Evolutionary conservation across 192 early-diverging fungal genomes (phyloP), one percentile per base, ranked within the genome.

Genomic region (Chytriomyces sp.): DNA sequence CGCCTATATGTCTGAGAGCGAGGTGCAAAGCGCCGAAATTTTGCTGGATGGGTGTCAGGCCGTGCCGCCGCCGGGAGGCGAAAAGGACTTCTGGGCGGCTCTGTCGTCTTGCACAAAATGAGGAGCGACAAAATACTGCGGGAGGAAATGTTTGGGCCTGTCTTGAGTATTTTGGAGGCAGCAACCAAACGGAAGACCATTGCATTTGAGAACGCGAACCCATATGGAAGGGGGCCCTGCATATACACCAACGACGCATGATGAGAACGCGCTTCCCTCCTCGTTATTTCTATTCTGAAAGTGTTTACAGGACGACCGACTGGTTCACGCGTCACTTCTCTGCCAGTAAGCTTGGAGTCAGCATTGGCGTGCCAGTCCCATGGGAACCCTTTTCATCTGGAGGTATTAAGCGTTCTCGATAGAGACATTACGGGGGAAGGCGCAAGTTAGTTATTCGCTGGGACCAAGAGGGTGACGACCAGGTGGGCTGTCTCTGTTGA

Each of bases 61-160:
- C 4, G 26, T 26, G 4, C 59, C 77, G 0, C 64, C 67, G 2
- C n/a, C 72, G 3, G 65, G 59, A 17, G 25, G 26, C 0, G 67
- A 78, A 34, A 75, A 73, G 22, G 92, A 91, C 0, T 91, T 80
- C 75, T 93, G 90, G 89, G 72, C 91, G 10, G 92, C 91, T 4
- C 91, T 91, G 1, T 93, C 4, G 75, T 93, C 38, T 54, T 76
- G 40, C 92, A 93, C 68, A 79, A 72, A 5, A 80, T 79, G 52
- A 72, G 81, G 38, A 60, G 68, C 33, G 91, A 92, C 60, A 44
- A 69, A 14, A 91, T 91, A 26, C 78, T 93, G 72, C 84, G 88
- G 55, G 84, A 87, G 52, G 93, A 94, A 82, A 91, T 94, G 60
- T 94, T 94, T 84, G 93, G 93, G 4, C 93, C 93, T 0, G 90